Evolutionary conservation across 1,284 basidiomycete species (phyloP), one percentile per base, ranked within the genome.

Genomic region (Cryptococcus sp.): DNA sequence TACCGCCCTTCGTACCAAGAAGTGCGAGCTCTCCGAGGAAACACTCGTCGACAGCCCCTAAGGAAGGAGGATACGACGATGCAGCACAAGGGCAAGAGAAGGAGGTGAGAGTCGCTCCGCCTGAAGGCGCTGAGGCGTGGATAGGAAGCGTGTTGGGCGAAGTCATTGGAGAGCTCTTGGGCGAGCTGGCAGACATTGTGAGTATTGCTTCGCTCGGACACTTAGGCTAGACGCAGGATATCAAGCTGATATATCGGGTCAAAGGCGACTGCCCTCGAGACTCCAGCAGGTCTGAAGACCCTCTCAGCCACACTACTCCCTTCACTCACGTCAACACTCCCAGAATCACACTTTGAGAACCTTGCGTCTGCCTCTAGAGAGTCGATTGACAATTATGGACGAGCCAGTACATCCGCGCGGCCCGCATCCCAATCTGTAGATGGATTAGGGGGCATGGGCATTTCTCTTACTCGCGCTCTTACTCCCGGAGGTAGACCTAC

Each of bases 121-220:
- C 19, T 3, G 70, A 76, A 4, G 70, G 69, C 0, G 62, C 55
- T 0, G 75, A 75, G 17, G 57, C 50, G 38, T 92, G 92, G 76
- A 83, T 94, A 52, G 88, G 88, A 31, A 90, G 89, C n/a, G 78
- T 94, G 27, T 78, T 95, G 48, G 90, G 90, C 16, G 90, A 91
- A 70, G 80, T 94, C 19, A 91, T 91, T 63, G 91, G 91, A 38
- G 86, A 88, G 61, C 86, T 94, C 47, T 81, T 95, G 31, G 85
- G 85, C 38, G 90, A 91, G 73, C 88, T 95, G 64, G 88, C 90
- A 38, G 84, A 85, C 45, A 76, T 93, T 81, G 78, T 78, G 53
- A 51, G 78, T 66, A 10, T 20, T 25, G 15, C 19, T 19, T 13
- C 13, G 31, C 31, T 10, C 27, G 27, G 27, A 31, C 10, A 31